Conservation (phyloP, 768 basidiomycete genomes). For the Trametes cinnabarina region DNA sequence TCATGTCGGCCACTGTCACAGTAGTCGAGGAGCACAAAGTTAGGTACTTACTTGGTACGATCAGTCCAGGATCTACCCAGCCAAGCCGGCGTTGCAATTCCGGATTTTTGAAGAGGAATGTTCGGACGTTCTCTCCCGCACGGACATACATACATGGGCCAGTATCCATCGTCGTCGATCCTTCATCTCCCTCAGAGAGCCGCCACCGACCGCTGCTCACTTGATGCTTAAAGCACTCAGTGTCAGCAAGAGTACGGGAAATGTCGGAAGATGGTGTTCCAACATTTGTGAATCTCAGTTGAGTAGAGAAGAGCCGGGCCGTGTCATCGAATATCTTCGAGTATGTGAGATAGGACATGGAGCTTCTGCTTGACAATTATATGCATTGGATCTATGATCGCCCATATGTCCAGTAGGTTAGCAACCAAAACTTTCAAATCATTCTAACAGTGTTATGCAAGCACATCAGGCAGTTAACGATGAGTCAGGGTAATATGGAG, state of each 20-base stretch:
- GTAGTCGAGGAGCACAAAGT: too few species aligned
- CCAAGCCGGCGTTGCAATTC: constrained; percentile 24
- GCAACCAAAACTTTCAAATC: constrained; percentile 15
- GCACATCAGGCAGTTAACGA: background rate
- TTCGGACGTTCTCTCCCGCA: constrained; percentile 17
- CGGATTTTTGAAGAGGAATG: constrained; percentile 13
- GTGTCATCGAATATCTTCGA: constrained; percentile 24
- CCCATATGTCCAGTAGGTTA: constrained; percentile 19
- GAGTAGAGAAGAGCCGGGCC: constrained; percentile 35
- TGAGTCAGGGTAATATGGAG: background rate
- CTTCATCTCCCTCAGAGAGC: background rate
- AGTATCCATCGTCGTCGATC: background rate
- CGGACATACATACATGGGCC: constrained; percentile 1
- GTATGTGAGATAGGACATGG: constrained; percentile 17
- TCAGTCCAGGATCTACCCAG: constrained; percentile 11
- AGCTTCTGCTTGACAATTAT: constrained; percentile 22
- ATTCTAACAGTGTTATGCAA: background rate
- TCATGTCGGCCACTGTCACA: too few species aligned
- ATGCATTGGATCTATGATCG: constrained; percentile 9
- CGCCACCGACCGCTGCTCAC: constrained; percentile 25
- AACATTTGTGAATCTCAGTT: constrained; percentile 42
- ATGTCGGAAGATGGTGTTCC: constrained; percentile 42
- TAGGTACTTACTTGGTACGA: constrained; percentile 1
- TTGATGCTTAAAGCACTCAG: constrained; percentile 27
- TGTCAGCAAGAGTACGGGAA: constrained; percentile 11